A percentile compares a stretch with the other conserved stretches of the same genome.
Conservation (phyloP, 2,329 filamentous ascomycete genomes). For the Sphaerostilbella broomeana region DNA sequence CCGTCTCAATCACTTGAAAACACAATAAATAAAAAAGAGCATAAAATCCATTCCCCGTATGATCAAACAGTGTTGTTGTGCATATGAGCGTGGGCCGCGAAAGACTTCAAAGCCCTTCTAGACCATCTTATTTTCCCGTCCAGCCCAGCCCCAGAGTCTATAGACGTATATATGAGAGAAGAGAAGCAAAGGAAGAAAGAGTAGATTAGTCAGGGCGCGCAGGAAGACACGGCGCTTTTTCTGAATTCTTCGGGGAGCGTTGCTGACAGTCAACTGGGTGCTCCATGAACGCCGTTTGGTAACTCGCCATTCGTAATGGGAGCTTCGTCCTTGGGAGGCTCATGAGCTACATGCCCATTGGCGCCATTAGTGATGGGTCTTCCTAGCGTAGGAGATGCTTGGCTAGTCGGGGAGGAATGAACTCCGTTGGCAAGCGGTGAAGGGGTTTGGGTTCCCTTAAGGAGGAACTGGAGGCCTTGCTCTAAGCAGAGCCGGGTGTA, state of each 20-base stretch:
- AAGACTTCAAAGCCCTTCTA: no score
- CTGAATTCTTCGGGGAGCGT: conserved; percentile 1
- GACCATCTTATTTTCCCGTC: background rate
- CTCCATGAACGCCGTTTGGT: conserved; percentile 26
- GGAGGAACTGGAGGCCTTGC: conserved; percentile 50
- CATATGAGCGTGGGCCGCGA: no score
- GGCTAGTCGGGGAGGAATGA: conserved; percentile 40
- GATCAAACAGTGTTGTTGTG: no score
- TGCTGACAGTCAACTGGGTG: conserved; percentile 5
- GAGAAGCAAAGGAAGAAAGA: background rate
- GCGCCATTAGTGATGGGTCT: conserved; percentile 27
- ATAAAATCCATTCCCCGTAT: no score
- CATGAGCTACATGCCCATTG: conserved; percentile 17
- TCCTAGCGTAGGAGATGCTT: conserved; percentile 23
- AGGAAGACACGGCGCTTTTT: background rate
- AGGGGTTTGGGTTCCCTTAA: conserved; percentile 40
- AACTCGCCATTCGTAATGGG: conserved; percentile 19
- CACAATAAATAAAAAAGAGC: conserved; percentile 7
- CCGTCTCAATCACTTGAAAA: background rate
- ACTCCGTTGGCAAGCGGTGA: conserved; percentile 38
- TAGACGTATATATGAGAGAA: conserved; percentile 11
- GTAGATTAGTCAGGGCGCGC: background rate
- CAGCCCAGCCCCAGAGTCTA: conserved; percentile 6
- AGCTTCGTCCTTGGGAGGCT: conserved; percentile 15
- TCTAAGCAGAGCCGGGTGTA: conserved; percentile 49